These are phyloP conservation scores for Conticribra weissflogii DNA, from an alignment of 108 stramenopile species.

Conservation along the genomic window DNA sequence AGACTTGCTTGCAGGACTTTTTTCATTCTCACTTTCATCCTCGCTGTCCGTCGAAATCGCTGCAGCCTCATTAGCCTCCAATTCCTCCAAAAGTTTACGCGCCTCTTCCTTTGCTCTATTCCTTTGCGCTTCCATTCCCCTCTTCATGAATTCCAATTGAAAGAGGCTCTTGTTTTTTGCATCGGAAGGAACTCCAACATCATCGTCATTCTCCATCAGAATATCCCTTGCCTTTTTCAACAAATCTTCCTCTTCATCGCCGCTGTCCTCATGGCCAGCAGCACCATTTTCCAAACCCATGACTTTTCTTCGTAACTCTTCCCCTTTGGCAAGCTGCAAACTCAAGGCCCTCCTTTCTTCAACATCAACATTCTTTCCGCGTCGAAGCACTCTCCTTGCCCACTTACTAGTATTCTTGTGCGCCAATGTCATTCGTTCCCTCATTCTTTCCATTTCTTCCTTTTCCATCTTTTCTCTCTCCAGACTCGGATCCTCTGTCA, in stretches of 20 bases:
- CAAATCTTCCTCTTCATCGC: conserved; percentile 68
- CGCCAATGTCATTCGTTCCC: conserved; percentile 94
- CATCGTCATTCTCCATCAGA: conserved; percentile 62
- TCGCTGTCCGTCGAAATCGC: conserved; percentile 50
- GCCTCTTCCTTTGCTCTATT: conserved; percentile 88
- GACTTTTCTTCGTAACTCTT: conserved; percentile 88
- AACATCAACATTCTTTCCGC: conserved; percentile 84
- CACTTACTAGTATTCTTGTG: conserved; percentile 98
- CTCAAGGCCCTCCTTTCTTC: conserved; percentile 87
- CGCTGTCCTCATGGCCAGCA: conserved; percentile 25
- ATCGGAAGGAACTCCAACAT: conserved; percentile 38
- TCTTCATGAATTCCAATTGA: conserved; percentile 94
- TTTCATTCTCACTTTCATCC: conserved; percentile 40
- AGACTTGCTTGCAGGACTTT: conserved; percentile 18
- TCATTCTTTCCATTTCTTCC: conserved; percentile 93
- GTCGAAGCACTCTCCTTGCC: conserved; percentile 89
- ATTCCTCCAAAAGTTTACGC: conserved; percentile 79
- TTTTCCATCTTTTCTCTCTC: conserved; percentile 83
- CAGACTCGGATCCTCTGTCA: conserved; percentile 61
- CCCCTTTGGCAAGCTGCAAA: conserved; percentile 84
- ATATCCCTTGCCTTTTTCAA: conserved; percentile 67
- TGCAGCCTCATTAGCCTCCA: conserved; percentile 82
- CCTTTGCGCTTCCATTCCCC: conserved; percentile 85
- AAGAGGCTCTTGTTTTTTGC: conserved; percentile 84
- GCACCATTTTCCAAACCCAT: conserved; percentile 51